phyloP scores from a whole-genome alignment of 768 basidiomycete species.

The Mycena haematopus region DNA sequence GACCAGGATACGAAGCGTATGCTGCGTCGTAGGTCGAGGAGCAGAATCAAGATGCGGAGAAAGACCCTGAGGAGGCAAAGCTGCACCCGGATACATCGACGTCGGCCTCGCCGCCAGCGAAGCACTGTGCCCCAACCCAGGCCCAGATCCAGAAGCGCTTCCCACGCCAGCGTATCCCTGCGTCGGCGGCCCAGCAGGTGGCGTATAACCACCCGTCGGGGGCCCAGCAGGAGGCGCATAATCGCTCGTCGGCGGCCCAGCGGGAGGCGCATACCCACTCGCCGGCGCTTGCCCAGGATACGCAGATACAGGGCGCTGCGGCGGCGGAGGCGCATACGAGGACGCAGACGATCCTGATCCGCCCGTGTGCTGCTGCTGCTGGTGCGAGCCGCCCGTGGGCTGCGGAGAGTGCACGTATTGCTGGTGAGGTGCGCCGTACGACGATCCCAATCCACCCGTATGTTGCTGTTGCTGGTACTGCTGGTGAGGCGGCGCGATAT shows the following conservation, averaged over 20 bases:
- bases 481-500: constrained; percentile 29
- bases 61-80: constrained; percentile 12
- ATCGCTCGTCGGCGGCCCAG: no score
- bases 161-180: neutral
- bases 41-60: constrained; percentile 20
- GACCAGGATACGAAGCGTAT: constrained; percentile 18
- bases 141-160: constrained; percentile 14
- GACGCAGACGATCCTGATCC: constrained; percentile 4
- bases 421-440: constrained; percentile 12
- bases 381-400: neutral
- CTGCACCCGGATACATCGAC: constrained; percentile 10
- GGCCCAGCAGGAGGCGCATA: constrained; percentile 10
- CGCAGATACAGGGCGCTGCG: constrained; percentile 20
- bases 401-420: no score
- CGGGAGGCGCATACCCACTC: constrained; percentile 13
- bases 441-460: constrained; percentile 10
- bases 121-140: constrained; percentile 11
- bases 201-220: constrained; percentile 8
- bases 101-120: constrained; percentile 17
- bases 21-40: constrained; percentile 18
- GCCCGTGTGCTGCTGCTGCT: constrained; percentile 16
- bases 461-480: constrained; percentile 29
- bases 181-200: neutral
- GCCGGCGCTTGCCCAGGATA: constrained; percentile 17
- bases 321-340: constrained; percentile 25